phyloP scores from a whole-genome alignment of 2,329 filamentous ascomycete genomes.

The Aspergillus niger region DNA sequence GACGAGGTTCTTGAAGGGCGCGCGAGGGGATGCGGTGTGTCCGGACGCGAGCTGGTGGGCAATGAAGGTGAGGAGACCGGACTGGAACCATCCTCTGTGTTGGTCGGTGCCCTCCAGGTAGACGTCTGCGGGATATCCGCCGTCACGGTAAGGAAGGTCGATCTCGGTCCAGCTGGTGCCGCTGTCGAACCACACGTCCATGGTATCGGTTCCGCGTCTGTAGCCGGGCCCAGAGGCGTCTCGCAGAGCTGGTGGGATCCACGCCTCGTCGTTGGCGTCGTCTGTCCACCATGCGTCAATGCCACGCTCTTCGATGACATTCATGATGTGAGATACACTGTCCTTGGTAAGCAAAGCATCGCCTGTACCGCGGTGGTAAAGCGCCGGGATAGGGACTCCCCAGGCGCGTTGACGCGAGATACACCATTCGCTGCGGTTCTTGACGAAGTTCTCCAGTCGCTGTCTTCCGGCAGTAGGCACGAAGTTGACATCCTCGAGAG shows the following conservation, averaged over 20 bases:
- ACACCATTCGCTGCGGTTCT: slow-evolving; percentile 91
- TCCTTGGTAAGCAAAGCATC: slow-evolving; percentile 77
- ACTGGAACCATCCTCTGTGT: slow-evolving; percentile 98
- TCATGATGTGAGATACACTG: slow-evolving; percentile 81
- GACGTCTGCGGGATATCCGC: slow-evolving; percentile 65
- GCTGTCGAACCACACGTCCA: slow-evolving; percentile 99
- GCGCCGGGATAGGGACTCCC: slow-evolving; percentile 92
- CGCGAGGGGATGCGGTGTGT: slow-evolving; percentile 38
- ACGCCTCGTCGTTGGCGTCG: slow-evolving; percentile 69
- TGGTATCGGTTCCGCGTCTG: slow-evolving; percentile 83
- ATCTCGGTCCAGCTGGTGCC: slow-evolving; percentile 83
- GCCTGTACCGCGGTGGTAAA: slow-evolving; percentile 71
- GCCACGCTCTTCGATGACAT: slow-evolving; percentile 72
- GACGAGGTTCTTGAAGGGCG: slow-evolving; percentile 86
- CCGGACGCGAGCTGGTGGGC: slow-evolving; percentile 54
- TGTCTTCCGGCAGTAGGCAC: slow-evolving; percentile 72
- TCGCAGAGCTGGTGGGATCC: slow-evolving; percentile 69
- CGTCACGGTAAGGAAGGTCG: slow-evolving; percentile 32
- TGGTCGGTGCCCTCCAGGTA: slow-evolving; percentile 96
- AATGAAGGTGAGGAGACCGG: slow-evolving; percentile 83
- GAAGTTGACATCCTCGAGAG: slow-evolving; percentile 73
- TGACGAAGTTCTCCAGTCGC: slow-evolving; percentile 81
- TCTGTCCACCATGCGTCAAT: slow-evolving; percentile 97
- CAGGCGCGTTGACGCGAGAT: slow-evolving; percentile 94
- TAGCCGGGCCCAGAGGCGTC: slow-evolving; percentile 53